These are phyloP conservation scores for Aspergillus clavatus DNA, from an alignment of 2,329 filamentous ascomycete genomes.

Conservation along the genomic window DNA sequence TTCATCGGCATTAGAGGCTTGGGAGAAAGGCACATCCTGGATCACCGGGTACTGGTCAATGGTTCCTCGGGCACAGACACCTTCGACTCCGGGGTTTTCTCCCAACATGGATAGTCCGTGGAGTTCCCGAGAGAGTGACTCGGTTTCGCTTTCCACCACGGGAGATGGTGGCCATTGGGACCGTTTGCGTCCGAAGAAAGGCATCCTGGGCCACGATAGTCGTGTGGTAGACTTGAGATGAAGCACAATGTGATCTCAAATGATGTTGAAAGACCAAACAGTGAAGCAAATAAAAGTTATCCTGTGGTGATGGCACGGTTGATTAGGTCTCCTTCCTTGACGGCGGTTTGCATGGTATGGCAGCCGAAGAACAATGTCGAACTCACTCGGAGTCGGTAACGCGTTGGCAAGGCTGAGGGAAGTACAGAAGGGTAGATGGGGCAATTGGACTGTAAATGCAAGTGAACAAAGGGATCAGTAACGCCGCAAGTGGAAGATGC, in stretches of 20 bases:
- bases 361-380: constrained; percentile 12
- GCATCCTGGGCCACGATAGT: constrained; percentile 15
- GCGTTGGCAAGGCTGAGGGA: not conserved
- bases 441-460: not conserved
- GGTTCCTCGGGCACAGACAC: constrained; percentile 34
- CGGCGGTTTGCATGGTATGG: constrained; percentile 20
- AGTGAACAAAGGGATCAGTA: not conserved
- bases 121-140: constrained; percentile 40
- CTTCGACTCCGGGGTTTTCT: constrained; percentile 30
- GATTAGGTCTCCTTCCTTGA: constrained; percentile 16
- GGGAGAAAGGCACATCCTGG: constrained; percentile 21
- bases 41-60: constrained; percentile 45
- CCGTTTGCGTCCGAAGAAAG: constrained; percentile 25
- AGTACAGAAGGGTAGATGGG: constrained; percentile 1
- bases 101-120: constrained; percentile 27
- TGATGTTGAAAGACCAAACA: constrained; percentile 6
- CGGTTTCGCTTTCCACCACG: constrained; percentile 43
- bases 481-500: not conserved
- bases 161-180: constrained; percentile 41
- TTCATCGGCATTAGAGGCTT: constrained; percentile 12
- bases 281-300: constrained; percentile 12
- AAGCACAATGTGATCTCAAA: too few relatives aligned
- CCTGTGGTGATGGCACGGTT: constrained; percentile 18
- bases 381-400: constrained; percentile 13
- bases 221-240: constrained; percentile 6